Conservation (phyloP, 495 filamentous ascomycete genomes). For the Annulohypoxylon moriforme region DNA sequence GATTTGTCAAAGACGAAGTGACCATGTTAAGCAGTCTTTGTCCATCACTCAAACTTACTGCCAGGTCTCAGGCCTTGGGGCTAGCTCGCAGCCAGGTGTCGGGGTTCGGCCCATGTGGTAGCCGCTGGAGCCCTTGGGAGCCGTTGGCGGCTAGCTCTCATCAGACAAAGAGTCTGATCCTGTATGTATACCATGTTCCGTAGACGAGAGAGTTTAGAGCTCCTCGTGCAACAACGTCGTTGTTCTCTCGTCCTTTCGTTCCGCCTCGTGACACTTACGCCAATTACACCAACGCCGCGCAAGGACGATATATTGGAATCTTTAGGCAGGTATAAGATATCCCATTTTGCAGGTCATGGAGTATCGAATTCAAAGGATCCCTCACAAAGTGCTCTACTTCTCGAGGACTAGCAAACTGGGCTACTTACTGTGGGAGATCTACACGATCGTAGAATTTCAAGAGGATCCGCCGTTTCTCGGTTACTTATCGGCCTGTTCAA, state of each 20-base stretch:
- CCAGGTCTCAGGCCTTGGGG: too few species aligned
- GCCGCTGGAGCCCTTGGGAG: too few species aligned
- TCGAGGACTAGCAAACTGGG: constrained; percentile 34
- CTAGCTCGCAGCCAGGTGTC: too few species aligned
- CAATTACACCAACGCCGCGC: background rate
- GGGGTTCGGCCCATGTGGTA: too few species aligned
- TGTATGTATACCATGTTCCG: too few species aligned
- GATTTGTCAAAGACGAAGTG: background rate
- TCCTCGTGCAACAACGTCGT: too few species aligned
- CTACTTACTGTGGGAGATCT: constrained; percentile 47
- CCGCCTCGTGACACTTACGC: too few species aligned
- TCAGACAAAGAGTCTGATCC: too few species aligned
- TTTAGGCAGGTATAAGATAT: constrained; percentile 42
- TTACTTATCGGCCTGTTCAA: constrained; percentile 53
- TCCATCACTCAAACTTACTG: background rate
- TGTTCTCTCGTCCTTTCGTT: too few species aligned
- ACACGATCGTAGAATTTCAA: constrained; percentile 34
- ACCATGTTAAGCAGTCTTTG: background rate
- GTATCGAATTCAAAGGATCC: constrained; percentile 38
- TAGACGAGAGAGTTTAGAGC: too few species aligned
- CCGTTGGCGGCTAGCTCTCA: too few species aligned
- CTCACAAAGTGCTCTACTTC: constrained; percentile 44
- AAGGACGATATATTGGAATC: constrained; percentile 34
- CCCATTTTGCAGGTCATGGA: constrained; percentile 40
- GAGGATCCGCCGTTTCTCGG: constrained; percentile 44